Conservation (phyloP, 345 rosid species). For the Syzygium jambos region DNA sequence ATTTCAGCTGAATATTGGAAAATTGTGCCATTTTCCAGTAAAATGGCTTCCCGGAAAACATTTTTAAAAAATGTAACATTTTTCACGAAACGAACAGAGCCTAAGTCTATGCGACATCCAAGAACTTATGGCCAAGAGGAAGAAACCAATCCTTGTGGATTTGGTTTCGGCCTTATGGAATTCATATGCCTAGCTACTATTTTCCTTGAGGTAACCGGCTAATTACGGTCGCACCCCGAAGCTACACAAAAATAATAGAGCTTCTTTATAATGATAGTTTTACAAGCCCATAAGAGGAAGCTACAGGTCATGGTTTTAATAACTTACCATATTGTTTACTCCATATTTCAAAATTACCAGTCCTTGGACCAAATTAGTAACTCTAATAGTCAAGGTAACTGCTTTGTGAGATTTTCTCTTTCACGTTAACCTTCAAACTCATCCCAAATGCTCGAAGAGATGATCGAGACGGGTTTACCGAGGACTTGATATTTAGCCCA, state of each 20-base stretch:
- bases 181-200: neutral
- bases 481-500: neutral
- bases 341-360: neutral
- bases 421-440: neutral
- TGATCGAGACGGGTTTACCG: neutral
- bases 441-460: neutral
- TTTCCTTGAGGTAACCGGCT: neutral
- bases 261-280: neutral
- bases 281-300: neutral
- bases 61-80: too few species aligned
- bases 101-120: neutral
- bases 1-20: too few species aligned
- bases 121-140: neutral
- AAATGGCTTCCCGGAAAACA: too few species aligned
- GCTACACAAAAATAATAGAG: neutral
- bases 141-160: neutral
- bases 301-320: neutral
- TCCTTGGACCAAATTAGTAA: neutral
- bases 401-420: neutral
- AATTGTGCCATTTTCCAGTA: too few species aligned
- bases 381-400: neutral
- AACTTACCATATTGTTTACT: neutral
- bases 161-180: neutral
- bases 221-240: neutral
- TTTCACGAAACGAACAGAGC: too few species aligned